Percentiles rank a stretch among this genome's conserved stretches.
These are phyloP conservation scores for Urtica urens DNA, from an alignment of 306 rosid genomes.

Conservation along the genomic window DNA sequence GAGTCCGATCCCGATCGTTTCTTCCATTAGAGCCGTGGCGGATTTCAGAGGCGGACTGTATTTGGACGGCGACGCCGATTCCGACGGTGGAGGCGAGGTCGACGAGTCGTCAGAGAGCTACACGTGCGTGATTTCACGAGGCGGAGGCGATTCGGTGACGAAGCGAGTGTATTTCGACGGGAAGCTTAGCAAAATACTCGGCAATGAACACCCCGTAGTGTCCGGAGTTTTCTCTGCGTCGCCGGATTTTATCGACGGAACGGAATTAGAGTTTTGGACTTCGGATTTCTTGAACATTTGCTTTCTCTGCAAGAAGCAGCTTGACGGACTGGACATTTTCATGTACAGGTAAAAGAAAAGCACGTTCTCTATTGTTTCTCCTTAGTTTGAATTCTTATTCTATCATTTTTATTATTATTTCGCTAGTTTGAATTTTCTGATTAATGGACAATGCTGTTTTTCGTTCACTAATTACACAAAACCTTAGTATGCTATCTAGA, in stretches of 20 bases:
- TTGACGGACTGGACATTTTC: constrained; percentile 67
- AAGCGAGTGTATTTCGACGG: constrained; percentile 37
- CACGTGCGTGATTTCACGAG: constrained; percentile 46
- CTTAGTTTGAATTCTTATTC: no score
- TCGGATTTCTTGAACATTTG: constrained; percentile 46
- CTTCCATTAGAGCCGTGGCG: constrained; percentile 53
- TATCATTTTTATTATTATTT: no score
- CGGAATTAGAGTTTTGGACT: constrained; percentile 21
- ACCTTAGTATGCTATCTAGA: no score
- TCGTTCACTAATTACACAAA: no score
- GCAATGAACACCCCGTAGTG: constrained; percentile 4
- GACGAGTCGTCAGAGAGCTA: constrained; percentile 44
- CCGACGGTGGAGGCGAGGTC: constrained; percentile 15
- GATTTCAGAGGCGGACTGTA: constrained; percentile 35
- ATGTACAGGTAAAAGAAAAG: constrained; percentile 52
- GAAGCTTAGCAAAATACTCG: constrained; percentile 14
- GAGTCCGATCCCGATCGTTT: constrained; percentile 41
- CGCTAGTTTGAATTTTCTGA: no score
- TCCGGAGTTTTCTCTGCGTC: constrained; percentile 46
- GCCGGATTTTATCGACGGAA: constrained; percentile 30
- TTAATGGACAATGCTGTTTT: no score
- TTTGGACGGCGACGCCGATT: constrained; percentile 8
- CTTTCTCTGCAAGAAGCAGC: constrained; percentile 48
- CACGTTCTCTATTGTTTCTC: no score
- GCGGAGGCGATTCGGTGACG: constrained; percentile 20